phyloP scores from a whole-genome alignment of 345 rosid genomes.

The Euphorbia tirucalli region DNA sequence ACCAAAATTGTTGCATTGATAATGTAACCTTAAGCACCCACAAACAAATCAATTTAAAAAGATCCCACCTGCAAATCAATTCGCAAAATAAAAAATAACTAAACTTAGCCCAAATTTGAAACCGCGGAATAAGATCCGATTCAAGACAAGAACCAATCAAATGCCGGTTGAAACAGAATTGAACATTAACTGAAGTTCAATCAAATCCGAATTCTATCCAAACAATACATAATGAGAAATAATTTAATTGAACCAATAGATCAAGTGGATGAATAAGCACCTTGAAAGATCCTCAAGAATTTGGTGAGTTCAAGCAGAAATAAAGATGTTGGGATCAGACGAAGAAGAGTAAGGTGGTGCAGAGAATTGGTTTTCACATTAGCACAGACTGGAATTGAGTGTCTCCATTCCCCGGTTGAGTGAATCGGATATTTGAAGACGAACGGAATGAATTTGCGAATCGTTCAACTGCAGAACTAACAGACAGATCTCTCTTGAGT shows the following conservation, averaged over 20 bases:
- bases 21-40: not conserved
- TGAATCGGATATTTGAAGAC: not conserved
- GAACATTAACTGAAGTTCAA: too few relatives aligned
- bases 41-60: not conserved
- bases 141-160: too few relatives aligned
- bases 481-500: conserved; percentile 1
- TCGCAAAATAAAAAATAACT: too few relatives aligned
- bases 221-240: too few relatives aligned
- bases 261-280: not conserved
- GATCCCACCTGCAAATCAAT: not conserved
- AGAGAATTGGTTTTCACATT: not conserved
- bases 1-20: not conserved
- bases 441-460: not conserved
- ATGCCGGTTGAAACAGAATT: too few relatives aligned
- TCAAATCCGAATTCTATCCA: too few relatives aligned
- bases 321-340: not conserved
- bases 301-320: too few relatives aligned
- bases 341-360: not conserved
- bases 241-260: conserved; percentile 13
- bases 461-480: not conserved
- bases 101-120: not conserved
- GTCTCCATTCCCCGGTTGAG: not conserved
- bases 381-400: not conserved
- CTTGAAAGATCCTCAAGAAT: conserved; percentile 8
- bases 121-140: not conserved